Evolutionary conservation across 2,329 filamentous ascomycete species (phyloP).

Genomic region (Esteya vermicola): DNA sequence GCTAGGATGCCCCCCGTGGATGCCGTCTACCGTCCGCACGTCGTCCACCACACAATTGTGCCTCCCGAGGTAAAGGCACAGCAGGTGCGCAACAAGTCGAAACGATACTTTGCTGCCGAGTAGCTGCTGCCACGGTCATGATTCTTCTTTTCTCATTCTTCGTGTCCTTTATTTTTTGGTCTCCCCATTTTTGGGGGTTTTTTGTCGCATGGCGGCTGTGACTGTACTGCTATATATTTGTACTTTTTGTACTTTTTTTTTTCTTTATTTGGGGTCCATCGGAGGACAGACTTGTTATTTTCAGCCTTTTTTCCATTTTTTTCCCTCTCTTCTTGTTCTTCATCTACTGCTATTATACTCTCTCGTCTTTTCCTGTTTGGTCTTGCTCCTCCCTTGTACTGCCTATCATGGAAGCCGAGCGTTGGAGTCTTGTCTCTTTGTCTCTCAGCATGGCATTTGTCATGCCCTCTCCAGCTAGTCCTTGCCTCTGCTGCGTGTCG

Average conservation of each 20-base stretch:
- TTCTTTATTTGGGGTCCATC: too few species aligned
- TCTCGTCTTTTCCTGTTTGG: not conserved
- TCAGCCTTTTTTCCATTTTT: not conserved
- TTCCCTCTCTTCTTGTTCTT: not conserved
- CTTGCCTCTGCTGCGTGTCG: too few species aligned
- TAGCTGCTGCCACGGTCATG: slow-evolving; percentile 14
- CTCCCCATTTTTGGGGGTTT: not conserved
- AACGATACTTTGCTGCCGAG: slow-evolving; percentile 59
- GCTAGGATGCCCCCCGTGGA: slow-evolving; percentile 77
- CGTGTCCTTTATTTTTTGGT: not conserved
- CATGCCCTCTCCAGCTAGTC: not conserved
- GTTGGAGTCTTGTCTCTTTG: not conserved
- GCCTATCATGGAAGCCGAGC: not conserved
- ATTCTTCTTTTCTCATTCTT: not conserved
- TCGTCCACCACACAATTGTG: slow-evolving; percentile 75
- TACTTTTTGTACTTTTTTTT: not conserved
- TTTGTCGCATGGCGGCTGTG: too few species aligned
- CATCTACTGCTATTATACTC: not conserved
- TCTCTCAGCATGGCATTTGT: not conserved
- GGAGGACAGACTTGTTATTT: too few species aligned
- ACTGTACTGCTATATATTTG: not conserved
- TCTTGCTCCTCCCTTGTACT: too few species aligned
- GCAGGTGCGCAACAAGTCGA: slow-evolving; percentile 49
- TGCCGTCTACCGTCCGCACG: slow-evolving; percentile 79
- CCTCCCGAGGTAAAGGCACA: slow-evolving; percentile 58